phyloP scores from a whole-genome alignment of 495 filamentous ascomycete species.

The Penicillium robsamsonii region DNA sequence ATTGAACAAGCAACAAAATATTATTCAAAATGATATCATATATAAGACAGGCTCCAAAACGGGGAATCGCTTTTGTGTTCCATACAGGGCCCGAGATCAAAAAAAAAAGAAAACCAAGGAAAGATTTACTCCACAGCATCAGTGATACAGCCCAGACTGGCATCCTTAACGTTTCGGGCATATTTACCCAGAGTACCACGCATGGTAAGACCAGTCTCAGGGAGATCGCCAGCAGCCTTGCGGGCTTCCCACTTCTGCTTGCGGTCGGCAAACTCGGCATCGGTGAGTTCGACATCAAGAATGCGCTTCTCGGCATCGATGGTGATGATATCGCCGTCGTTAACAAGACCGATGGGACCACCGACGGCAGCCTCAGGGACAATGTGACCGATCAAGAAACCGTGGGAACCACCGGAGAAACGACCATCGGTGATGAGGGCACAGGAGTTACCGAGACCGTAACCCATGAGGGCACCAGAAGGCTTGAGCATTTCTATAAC shows the following conservation, averaged over 20 bases:
- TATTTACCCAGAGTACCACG: slow-evolving; percentile 93
- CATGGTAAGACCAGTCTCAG: slow-evolving; percentile 46
- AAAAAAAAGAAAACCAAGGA: slow-evolving; percentile 1
- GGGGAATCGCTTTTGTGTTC: slow-evolving; percentile 30
- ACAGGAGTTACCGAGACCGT: slow-evolving; percentile 68
- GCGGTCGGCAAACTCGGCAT: slow-evolving; percentile 62
- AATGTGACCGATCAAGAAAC: slow-evolving; percentile 55
- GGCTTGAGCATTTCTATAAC: slow-evolving; percentile 75
- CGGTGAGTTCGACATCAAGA: slow-evolving; percentile 50
- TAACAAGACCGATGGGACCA: slow-evolving; percentile 54
- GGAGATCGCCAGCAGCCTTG: slow-evolving; percentile 36
- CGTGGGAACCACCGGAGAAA: slow-evolving; percentile 51
- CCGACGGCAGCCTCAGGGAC: slow-evolving; percentile 58
- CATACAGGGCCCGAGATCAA: slow-evolving; percentile 9
- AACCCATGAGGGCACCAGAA: slow-evolving; percentile 87
- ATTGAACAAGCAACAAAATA: slow-evolving; percentile 15
- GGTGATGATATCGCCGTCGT: slow-evolving; percentile 55
- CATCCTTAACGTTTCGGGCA: slow-evolving; percentile 64
- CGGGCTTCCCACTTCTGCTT: slow-evolving; percentile 57
- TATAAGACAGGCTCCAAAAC: slow-evolving; percentile 20
- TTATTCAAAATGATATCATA: slow-evolving; percentile 27
- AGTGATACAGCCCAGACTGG: slow-evolving; percentile 61
- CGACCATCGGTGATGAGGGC: slow-evolving; percentile 49
- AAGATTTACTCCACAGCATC: slow-evolving; percentile 39
- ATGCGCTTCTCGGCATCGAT: slow-evolving; percentile 53